Evolutionary conservation across 345 rosid species (phyloP), one percentile per base, ranked within the genome.

Genomic region (Eucalyptus sideroxylon): DNA sequence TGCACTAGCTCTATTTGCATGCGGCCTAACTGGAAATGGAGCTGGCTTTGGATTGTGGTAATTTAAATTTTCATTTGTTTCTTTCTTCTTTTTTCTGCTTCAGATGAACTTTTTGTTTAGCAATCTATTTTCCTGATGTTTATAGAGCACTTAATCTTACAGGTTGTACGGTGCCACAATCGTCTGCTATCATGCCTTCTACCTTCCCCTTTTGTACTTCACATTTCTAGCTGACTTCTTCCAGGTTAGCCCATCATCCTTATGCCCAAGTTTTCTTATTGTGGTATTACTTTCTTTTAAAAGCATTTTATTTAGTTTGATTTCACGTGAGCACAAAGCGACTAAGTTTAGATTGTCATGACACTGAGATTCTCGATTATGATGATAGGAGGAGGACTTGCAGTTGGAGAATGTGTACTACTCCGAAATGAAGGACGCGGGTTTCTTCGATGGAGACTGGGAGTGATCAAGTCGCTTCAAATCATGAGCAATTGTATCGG

Each of bases 371-470:
- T 83, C 72, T 87, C 90, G 83, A 51, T 88, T 86, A 59, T 24
- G 24, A 67, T 42, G 92, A 86, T 91, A 97, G 98, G 99, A 96
- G 92, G 99, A 95, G 83, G 98, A 96, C 89, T 87, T 97, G 92
- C 94, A 93, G 82, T 92, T 97, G 89, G 99, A 96, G 93, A 95
- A 94, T 89, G 96, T 94, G 34, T 95, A 95, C 95, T 97, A 96
- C 94, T 97, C 99, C 8, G 99, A 97, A 92, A 96, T 96, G 99
- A 96, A 96, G 91, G 99, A 97, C 92, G 99, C 98, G 5, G 99
- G 98, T 53, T 96, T 96, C 92, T 97, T 96, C 80, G 99, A 96
- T 87, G 94, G 93, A 40, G 99, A 95, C 47, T 97, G 99, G 99
- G 98, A 95, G 51, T 97, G 94, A 92, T 50, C 34, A 49, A 47